phyloP scores from a whole-genome alignment of 768 basidiomycete species.

The Candolleomyces eurysporus region DNA sequence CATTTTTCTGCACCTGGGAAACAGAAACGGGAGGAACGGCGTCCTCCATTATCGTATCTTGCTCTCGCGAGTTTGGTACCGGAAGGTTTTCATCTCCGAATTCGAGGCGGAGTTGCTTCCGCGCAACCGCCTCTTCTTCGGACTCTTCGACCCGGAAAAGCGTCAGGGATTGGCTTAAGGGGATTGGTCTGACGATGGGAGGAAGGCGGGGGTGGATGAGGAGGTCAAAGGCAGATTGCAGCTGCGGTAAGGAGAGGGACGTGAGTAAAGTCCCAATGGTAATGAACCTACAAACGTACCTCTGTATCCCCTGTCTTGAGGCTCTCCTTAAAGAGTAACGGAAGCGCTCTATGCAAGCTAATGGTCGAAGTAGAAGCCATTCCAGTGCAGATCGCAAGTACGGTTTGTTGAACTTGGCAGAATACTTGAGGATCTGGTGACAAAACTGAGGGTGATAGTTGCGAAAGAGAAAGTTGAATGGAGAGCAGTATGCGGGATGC shows the following conservation, averaged over 20 bases:
- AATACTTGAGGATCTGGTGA: constrained; percentile 55
- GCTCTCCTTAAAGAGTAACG: constrained; percentile 49
- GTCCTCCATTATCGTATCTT: constrained; percentile 28
- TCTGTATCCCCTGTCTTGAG: constrained; percentile 21
- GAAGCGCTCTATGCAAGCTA: constrained; percentile 59
- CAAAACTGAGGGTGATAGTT: constrained; percentile 50
- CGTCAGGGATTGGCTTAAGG: constrained; percentile 58
- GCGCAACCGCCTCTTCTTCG: constrained; percentile 54
- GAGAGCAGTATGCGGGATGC: constrained; percentile 57
- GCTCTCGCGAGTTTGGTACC: constrained; percentile 6
- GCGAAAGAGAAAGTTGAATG: constrained; percentile 53
- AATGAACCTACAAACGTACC: constrained; percentile 22
- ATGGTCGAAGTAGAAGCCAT: constrained; percentile 54
- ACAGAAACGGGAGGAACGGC: constrained; percentile 1
- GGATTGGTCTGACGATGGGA: constrained; percentile 66
- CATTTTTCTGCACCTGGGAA: neutral
- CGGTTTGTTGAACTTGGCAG: constrained; percentile 37
- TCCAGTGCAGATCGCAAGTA: constrained; percentile 48
- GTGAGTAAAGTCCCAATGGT: neutral
- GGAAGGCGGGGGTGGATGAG: constrained; percentile 80
- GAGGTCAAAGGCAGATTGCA: constrained; percentile 48
- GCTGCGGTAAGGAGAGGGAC: constrained; percentile 11
- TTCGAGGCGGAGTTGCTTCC: constrained; percentile 39
- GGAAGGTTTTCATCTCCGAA: constrained; percentile 6
- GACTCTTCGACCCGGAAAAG: constrained; percentile 64